These are phyloP conservation scores for Astrocystis sublimbata DNA, from an alignment of 495 filamentous ascomycete genomes.

Conservation along the genomic window DNA sequence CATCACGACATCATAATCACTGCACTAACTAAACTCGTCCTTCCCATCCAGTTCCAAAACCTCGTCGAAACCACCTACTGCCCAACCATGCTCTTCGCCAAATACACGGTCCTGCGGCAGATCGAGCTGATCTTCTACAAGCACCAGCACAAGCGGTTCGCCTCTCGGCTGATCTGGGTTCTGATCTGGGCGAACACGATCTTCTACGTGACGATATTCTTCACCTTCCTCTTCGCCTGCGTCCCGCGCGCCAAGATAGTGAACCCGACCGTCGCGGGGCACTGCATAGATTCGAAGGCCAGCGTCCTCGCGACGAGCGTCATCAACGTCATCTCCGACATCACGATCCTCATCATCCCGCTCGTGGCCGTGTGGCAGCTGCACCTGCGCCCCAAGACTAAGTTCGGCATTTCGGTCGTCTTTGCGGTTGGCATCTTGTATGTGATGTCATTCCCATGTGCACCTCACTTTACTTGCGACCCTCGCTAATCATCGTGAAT, in stretches of 20 bases:
- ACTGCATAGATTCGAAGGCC: slow-evolving; percentile 50
- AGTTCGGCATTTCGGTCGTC: slow-evolving; percentile 29
- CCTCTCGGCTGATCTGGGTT: slow-evolving; percentile 7
- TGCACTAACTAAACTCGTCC: background rate
- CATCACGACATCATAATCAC: background rate
- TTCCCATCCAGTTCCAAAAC: slow-evolving; percentile 1
- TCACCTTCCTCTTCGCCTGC: slow-evolving; percentile 21
- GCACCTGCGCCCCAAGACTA: slow-evolving; percentile 31
- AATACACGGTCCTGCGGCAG: slow-evolving; percentile 16
- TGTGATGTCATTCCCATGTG: slow-evolving; percentile 4
- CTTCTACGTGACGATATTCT: slow-evolving; percentile 21
- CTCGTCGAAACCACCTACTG: slow-evolving; percentile 10
- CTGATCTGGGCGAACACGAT: slow-evolving; percentile 19
- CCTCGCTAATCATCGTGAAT: too few relatives aligned
- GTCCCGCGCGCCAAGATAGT: slow-evolving; percentile 23
- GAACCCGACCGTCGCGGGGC: slow-evolving; percentile 26
- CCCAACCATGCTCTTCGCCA: slow-evolving; percentile 18
- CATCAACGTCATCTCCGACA: slow-evolving; percentile 43
- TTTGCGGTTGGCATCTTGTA: slow-evolving; percentile 36
- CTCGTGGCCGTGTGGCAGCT: slow-evolving; percentile 37
- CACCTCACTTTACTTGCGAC: too few relatives aligned
- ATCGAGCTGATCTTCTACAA: slow-evolving; percentile 17
- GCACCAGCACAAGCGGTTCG: slow-evolving; percentile 10
- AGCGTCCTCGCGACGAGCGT: slow-evolving; percentile 41
- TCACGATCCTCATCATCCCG: slow-evolving; percentile 39